Percentiles rank a stretch among this genome's conserved stretches.
Evolutionary conservation across 345 rosid genomes (phyloP).

Genomic region (Orychophragmus violaceus): DNA sequence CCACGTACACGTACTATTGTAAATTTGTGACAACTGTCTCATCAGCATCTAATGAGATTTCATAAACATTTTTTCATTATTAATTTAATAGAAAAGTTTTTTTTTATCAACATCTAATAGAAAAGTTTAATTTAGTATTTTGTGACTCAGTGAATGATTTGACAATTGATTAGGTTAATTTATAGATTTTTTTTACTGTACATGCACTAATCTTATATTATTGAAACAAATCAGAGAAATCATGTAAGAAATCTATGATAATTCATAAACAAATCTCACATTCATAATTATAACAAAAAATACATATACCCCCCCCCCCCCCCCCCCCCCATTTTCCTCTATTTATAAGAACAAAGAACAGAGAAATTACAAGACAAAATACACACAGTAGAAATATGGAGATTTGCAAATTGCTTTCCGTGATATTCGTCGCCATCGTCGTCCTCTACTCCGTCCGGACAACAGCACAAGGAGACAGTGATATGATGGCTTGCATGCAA

Average conservation of each 20-base stretch:
- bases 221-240: not conserved
- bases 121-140: not conserved
- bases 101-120: too few species aligned
- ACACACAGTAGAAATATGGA: not conserved
- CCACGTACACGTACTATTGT: constrained; percentile 12
- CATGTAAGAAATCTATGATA: not conserved
- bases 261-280: not conserved
- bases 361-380: not conserved
- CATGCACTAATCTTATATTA: not conserved
- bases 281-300: not conserved
- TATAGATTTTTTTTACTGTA: not conserved
- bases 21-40: too few species aligned
- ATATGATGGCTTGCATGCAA: constrained; percentile 27
- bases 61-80: not conserved
- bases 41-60: not conserved
- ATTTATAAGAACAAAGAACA: not conserved
- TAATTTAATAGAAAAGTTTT: too few species aligned
- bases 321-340: not conserved
- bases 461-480: constrained; percentile 4
- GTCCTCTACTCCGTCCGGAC: constrained; percentile 3
- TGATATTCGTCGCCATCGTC: not conserved
- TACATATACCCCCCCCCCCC: too few species aligned
- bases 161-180: too few species aligned
- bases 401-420: not conserved
- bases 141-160: not conserved